Evolutionary conservation across 306 rosid genomes (phyloP), one percentile per base, ranked within the genome.

Genomic region (Hippophae rhamnoides): DNA sequence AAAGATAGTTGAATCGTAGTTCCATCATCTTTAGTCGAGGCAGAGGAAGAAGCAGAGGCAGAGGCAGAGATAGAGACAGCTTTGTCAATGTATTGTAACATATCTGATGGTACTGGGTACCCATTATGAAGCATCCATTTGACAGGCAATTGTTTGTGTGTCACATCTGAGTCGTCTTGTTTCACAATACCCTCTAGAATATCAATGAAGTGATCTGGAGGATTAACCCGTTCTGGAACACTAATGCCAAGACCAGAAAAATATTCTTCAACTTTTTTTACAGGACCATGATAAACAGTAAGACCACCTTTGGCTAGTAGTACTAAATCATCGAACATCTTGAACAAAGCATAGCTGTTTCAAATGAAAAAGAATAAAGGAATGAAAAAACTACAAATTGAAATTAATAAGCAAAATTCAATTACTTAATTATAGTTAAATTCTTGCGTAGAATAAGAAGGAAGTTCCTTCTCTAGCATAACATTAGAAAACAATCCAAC

Each of bases 101-200:
- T 73, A 70, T 86, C 95, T 8, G 82, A 76, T 13, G 95, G 95
- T 47, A 86, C 74, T 10, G 86, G 54, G 61, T 86, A 86, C 58
- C 90, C 85, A 50, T 86, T 86, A 69, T 86, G 90, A 63, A 83
- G 80, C 95, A 86, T 86, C 95, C 95, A 86, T 61, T 87, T 76
- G 27, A 86, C 82, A 8, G 95, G 95, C 59, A 86, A 88, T 56
- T 86, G 82, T 64, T 86, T 67, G 59, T 66, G 62, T 43, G 75
- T 76, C 60, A 83, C 95, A 48, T 74, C 72, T 14, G 77, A 45
- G 60, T 26, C 38, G 4, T 27, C 52, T 79, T 85, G 81, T 58
- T 77, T 86, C 71, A 74, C 95, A 54, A 86, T 57, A 48, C 95
- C 90, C 74, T 86, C 95, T 50, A 86, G 69, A 77, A 86, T 65